Evolutionary conservation across 2,329 filamentous ascomycete genomes (phyloP).

Genomic region (Ophiostoma australiae): DNA sequence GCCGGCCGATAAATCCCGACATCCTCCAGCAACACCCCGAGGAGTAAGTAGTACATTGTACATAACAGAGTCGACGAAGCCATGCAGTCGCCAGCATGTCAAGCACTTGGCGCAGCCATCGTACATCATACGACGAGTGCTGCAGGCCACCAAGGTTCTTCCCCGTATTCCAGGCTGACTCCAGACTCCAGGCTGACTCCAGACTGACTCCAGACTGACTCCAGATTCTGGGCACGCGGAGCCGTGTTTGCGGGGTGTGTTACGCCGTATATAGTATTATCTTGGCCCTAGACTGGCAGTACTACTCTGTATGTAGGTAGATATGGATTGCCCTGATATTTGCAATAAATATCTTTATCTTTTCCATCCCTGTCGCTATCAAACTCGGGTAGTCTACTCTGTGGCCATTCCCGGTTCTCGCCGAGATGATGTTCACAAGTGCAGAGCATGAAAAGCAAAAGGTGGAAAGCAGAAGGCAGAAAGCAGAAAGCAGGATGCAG

Average conservation of each 20-base stretch:
- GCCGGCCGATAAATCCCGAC: background rate
- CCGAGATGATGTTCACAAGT: background rate
- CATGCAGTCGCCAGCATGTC: background rate
- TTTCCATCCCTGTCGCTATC: background rate
- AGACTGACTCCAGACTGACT: background rate
- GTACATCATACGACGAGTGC: background rate
- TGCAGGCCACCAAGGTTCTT: background rate
- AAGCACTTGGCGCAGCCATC: background rate
- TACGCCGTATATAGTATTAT: background rate
- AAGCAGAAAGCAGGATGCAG: too few species aligned
- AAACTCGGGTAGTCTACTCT: background rate
- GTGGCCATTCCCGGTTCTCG: background rate
- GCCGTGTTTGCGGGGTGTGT: conserved; percentile 2
- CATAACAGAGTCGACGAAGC: background rate
- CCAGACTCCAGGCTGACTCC: background rate
- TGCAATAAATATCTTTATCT: too few species aligned
- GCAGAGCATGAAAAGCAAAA: background rate
- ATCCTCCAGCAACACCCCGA: background rate
- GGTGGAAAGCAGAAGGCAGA: background rate
- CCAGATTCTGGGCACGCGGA: background rate
- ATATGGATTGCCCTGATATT: background rate
- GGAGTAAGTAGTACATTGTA: too few species aligned
- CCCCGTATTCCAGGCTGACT: background rate
- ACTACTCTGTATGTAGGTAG: background rate
- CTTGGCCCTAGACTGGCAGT: background rate